Conservation (phyloP, 345 rosid species). For the Eucalyptus brandiana region DNA sequence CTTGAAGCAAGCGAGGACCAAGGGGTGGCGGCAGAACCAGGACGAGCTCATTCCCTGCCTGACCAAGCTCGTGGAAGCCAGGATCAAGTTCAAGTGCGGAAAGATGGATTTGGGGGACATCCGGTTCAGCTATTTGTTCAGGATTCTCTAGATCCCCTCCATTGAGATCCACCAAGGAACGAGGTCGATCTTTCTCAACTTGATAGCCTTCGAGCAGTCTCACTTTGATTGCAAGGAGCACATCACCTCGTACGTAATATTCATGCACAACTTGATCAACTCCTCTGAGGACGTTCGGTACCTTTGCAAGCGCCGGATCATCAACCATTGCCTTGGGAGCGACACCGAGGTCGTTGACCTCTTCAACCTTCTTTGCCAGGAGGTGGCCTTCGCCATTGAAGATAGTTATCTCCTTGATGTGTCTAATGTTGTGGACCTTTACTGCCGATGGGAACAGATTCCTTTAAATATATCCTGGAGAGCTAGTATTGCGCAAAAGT, state of each 20-base stretch:
- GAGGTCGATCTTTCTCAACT: accelerated
- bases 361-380: too few relatives aligned
- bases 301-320: accelerated
- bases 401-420: accelerated
- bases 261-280: too few relatives aligned
- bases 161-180: accelerated
- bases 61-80: too few relatives aligned
- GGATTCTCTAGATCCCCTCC: too few relatives aligned
- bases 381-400: accelerated
- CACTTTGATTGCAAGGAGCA: accelerated
- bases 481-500: too few relatives aligned
- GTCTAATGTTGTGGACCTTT: accelerated
- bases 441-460: accelerated
- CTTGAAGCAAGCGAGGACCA: accelerated
- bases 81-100: accelerated
- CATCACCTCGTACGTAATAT: too few relatives aligned
- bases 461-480: too few relatives aligned
- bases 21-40: accelerated
- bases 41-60: accelerated
- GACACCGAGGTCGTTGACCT: too few relatives aligned
- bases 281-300: accelerated
- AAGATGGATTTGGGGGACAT: accelerated
- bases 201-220: too few relatives aligned
- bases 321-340: too few relatives aligned
- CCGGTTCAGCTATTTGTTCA: accelerated